Conservation (phyloP, 192 early-diverging fungal species). For the Diversispora epigaea region DNA sequence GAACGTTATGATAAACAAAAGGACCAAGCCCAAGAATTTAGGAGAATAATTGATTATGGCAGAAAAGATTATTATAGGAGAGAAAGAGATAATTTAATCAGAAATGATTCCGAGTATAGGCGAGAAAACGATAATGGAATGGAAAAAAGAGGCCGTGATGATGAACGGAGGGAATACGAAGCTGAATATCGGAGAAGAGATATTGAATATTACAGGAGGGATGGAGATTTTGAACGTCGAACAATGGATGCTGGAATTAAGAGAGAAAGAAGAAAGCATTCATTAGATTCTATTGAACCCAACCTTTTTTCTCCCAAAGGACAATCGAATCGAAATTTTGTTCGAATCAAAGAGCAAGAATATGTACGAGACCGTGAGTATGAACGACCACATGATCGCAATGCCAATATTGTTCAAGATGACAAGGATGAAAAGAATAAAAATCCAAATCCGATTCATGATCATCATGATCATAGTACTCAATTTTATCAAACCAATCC, state of each 20-base stretch:
- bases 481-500: not conserved
- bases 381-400: not conserved
- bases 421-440: not conserved
- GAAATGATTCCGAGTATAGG: not conserved
- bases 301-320: not conserved
- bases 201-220: not conserved
- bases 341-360: constrained; percentile 2
- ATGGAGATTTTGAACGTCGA: not conserved
- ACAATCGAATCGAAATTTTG: not conserved
- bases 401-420: not conserved
- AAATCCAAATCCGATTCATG: constrained; percentile 3
- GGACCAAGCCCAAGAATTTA: not conserved
- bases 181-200: not conserved
- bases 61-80: constrained; percentile 1
- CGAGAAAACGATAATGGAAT: not conserved
- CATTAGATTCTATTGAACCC: not conserved
- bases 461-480: not conserved
- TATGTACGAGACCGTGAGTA: not conserved
- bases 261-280: not conserved
- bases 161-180: not conserved
- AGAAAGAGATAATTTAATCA: not conserved
- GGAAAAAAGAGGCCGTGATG: not conserved
- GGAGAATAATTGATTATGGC: not conserved
- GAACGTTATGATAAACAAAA: not conserved
- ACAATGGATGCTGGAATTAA: not conserved